Percentiles rank a stretch among this genome's conserved stretches.
Conservation (phyloP, 495 filamentous ascomycete species). For the Apiosordaria backusii region DNA sequence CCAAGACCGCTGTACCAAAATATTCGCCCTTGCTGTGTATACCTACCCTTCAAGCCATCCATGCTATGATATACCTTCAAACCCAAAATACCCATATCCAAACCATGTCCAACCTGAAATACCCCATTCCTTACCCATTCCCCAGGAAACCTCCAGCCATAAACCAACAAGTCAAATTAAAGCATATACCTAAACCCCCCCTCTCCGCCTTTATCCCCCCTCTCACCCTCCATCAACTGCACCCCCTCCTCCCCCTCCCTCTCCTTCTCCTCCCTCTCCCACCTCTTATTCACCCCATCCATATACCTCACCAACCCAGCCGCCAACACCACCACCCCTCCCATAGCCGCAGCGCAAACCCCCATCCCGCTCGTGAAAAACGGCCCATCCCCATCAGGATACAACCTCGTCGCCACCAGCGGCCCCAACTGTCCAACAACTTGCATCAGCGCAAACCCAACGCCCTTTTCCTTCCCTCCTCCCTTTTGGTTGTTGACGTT, state of each 20-base stretch:
- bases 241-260: constrained; percentile 13
- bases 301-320: constrained; percentile 54
- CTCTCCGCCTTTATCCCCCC: neutral
- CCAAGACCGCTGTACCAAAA: too few species aligned
- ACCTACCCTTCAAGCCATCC: too few species aligned
- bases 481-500: constrained; percentile 68
- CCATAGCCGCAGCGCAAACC: constrained; percentile 65
- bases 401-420: constrained; percentile 68
- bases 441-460: constrained; percentile 70
- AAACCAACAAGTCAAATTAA: constrained; percentile 18
- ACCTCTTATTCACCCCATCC: constrained; percentile 58
- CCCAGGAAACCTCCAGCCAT: too few species aligned
- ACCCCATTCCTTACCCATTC: too few species aligned
- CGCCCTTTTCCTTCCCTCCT: constrained; percentile 55
- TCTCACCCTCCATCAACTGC: constrained; percentile 7
- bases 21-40: too few species aligned
- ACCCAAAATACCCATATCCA: too few species aligned
- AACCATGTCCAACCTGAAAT: too few species aligned
- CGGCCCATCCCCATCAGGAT: constrained; percentile 60
- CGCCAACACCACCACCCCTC: constrained; percentile 57
- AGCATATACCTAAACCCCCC: constrained; percentile 38
- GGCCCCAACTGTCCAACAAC: constrained; percentile 69
- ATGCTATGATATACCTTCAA: too few species aligned
- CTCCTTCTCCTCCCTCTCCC: constrained; percentile 41
- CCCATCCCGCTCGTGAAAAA: constrained; percentile 62